Evolutionary conservation across 345 rosid species (phyloP).

Genomic region (Heritiera fomes): DNA sequence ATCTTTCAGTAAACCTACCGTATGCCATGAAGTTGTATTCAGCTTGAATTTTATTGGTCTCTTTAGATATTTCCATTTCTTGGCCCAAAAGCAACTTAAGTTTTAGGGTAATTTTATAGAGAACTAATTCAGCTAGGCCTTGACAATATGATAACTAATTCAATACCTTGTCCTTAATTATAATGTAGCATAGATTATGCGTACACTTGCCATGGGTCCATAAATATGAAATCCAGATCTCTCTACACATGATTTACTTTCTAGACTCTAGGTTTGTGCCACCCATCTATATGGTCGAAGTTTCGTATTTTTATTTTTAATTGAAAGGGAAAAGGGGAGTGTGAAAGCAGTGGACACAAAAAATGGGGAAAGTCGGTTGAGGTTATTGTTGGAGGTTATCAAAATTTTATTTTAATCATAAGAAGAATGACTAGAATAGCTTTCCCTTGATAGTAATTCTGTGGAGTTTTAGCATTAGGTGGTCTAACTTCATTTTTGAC

Average conservation of each 20-base stretch:
- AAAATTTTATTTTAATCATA: background rate
- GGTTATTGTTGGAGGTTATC: background rate
- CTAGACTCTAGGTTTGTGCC: background rate
- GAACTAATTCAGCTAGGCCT: background rate
- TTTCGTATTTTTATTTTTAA: background rate
- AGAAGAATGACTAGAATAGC: background rate
- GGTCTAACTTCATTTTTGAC: constrained; percentile 13
- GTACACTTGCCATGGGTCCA: background rate
- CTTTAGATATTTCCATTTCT: background rate
- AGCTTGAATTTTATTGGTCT: background rate
- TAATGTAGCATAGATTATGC: background rate
- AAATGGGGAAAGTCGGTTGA: background rate
- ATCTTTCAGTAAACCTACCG: background rate
- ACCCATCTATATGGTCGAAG: background rate
- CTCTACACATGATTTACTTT: constrained; percentile 5
- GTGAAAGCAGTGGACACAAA: background rate
- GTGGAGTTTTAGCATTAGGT: background rate
- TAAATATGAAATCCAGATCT: background rate
- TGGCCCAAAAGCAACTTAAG: background rate
- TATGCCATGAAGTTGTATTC: background rate
- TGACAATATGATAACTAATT: background rate
- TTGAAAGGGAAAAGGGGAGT: background rate
- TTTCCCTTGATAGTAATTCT: background rate
- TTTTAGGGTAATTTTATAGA: background rate
- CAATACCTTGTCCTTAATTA: background rate